Evolutionary conservation across 768 basidiomycete species (phyloP).

Genomic region (Panaeolus papilionaceus): DNA sequence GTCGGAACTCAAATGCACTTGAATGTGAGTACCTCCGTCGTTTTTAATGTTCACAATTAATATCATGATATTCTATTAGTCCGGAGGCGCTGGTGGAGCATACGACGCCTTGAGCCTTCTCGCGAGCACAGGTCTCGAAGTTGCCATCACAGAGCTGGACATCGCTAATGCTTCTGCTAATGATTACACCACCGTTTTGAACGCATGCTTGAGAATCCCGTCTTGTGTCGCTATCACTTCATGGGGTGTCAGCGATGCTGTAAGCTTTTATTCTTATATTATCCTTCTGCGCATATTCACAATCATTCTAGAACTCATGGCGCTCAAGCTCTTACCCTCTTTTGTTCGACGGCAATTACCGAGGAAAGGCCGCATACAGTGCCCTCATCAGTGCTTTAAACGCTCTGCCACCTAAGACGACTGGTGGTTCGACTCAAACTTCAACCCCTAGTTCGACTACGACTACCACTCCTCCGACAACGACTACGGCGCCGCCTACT

Average conservation of each 20-base stretch:
- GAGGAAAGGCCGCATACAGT: slow-evolving; percentile 41
- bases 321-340: slow-evolving; percentile 40
- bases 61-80: slow-evolving; percentile 27
- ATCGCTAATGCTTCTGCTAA: slow-evolving; percentile 42
- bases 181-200: slow-evolving; percentile 51
- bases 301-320: slow-evolving; percentile 43
- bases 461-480: slow-evolving; percentile 13
- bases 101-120: slow-evolving; percentile 50
- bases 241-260: slow-evolving; percentile 57
- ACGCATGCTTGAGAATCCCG: slow-evolving; percentile 50
- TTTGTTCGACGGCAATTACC: slow-evolving; percentile 46
- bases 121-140: slow-evolving; percentile 42
- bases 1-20: slow-evolving; percentile 59
- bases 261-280: slow-evolving; percentile 26
- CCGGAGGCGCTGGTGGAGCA: slow-evolving; percentile 46
- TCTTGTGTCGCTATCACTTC: slow-evolving; percentile 52
- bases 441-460: neutral
- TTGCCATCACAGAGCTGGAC: slow-evolving; percentile 56
- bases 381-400: slow-evolving; percentile 18
- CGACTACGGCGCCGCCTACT: slow-evolving; percentile 20
- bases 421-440: slow-evolving; percentile 13
- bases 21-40: slow-evolving; percentile 18
- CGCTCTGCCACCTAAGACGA: slow-evolving; percentile 18
- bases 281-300: neutral
- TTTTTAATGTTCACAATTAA: too few relatives aligned